Conservation (phyloP, 441 rosid genomes). For the Omphalea diandra region DNA sequence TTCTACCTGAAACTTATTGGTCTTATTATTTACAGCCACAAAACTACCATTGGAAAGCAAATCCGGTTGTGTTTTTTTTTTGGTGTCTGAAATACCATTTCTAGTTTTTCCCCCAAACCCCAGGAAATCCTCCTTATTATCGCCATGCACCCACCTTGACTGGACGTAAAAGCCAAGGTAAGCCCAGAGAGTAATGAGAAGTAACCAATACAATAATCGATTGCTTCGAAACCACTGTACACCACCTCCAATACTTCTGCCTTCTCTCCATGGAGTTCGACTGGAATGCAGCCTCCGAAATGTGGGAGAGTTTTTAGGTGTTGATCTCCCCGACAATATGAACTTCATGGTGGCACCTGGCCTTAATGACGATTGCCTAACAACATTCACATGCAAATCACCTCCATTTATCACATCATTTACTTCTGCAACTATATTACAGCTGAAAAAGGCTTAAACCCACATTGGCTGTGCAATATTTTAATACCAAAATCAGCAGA, state of each 20-base stretch:
- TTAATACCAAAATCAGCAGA: slow-evolving; percentile 14
- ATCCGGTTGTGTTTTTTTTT: slow-evolving; percentile 38
- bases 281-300: slow-evolving; percentile 57
- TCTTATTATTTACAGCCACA: slow-evolving; percentile 38
- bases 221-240: slow-evolving; percentile 76
- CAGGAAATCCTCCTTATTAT: slow-evolving; percentile 63
- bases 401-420: slow-evolving; percentile 59
- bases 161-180: slow-evolving; percentile 93
- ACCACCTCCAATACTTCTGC: slow-evolving; percentile 54
- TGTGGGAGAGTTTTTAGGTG: slow-evolving; percentile 73
- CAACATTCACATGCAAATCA: slow-evolving; percentile 44
- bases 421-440: slow-evolving; percentile 16
- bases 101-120: slow-evolving; percentile 58
- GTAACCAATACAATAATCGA: slow-evolving; percentile 77
- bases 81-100: slow-evolving; percentile 33
- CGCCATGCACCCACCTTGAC: slow-evolving; percentile 95
- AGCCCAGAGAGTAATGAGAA: slow-evolving; percentile 87
- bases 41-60: slow-evolving; percentile 54
- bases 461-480: slow-evolving; percentile 6
- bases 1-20: slow-evolving; percentile 31
- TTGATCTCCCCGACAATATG: slow-evolving; percentile 66
- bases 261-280: slow-evolving; percentile 85
- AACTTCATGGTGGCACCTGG: slow-evolving; percentile 59
- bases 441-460: slow-evolving; percentile 21
- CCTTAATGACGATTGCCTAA: slow-evolving; percentile 52